Percentiles rank a stretch among this genome's conserved stretches.
phyloP scores from a whole-genome alignment of 2,329 filamentous ascomycete genomes.

The Macrophomina tecta region DNA sequence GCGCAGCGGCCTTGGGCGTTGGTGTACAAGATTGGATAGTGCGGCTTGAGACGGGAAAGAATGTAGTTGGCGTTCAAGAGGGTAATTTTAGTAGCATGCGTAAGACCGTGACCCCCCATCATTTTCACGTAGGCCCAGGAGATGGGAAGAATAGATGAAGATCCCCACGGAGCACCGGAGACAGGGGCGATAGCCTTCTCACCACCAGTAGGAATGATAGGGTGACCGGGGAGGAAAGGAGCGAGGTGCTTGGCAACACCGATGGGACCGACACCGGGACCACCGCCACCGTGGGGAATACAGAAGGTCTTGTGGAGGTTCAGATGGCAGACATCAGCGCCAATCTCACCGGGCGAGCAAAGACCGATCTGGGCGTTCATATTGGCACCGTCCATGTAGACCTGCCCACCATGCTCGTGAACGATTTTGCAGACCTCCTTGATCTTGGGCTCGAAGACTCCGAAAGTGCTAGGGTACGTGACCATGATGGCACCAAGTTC shows the following conservation, averaged over 20 bases:
- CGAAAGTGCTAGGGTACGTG: constrained; percentile 93
- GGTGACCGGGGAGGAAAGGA: constrained; percentile 76
- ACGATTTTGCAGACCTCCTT: constrained; percentile 86
- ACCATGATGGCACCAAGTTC: constrained; percentile 94
- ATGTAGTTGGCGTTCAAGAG: constrained; percentile 98
- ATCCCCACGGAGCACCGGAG: constrained; percentile 83
- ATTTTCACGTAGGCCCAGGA: constrained; percentile 94
- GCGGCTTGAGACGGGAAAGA: constrained; percentile 79
- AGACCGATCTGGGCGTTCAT: constrained; percentile 98
- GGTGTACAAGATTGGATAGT: constrained; percentile 93
- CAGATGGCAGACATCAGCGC: constrained; percentile 94
- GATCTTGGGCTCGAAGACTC: constrained; percentile 89
- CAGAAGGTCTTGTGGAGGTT: constrained; percentile 99
- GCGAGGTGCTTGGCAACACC: constrained; percentile 84
- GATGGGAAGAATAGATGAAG: constrained; percentile 90
- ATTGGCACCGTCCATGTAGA: constrained; percentile 99
- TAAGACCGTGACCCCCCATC: constrained; percentile 85
- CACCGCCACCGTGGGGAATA: constrained; percentile 93
- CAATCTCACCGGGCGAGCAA: constrained; percentile 92
- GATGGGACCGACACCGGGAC: constrained; percentile 91
- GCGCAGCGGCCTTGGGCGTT: constrained; percentile 87
- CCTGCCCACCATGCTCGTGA: constrained; percentile 85
- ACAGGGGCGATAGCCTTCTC: constrained; percentile 70
- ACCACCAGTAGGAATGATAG: constrained; percentile 63
- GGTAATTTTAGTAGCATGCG: constrained; percentile 87